Base-by-base conservation (phyloP, 495 filamentous ascomycete genomes). In the Daldinia loculata region DNA sequence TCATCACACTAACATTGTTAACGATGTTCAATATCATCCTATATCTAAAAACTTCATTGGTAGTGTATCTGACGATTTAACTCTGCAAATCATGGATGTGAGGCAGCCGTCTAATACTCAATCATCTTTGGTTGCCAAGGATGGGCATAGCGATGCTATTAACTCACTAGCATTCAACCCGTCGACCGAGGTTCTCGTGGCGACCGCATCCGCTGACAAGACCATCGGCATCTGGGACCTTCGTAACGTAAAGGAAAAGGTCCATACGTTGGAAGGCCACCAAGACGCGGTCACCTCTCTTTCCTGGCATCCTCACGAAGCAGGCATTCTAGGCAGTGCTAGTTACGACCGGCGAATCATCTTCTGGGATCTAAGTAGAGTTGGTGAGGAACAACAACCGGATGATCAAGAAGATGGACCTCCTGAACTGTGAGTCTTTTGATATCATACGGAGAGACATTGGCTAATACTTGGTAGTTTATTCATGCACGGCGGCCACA, bases 401-500 rank as follows among this genome's bases (percentile, higher is more conserved):
- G 96, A 98, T 62, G 96, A 99, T 80, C 88, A 88, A n/a, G 96
- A 98, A 70, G 96, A 99, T 78, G 96, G 96, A 0, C 92, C 94
- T 8, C 95, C 96, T 43, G 96, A 99, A 78, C 85, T 99, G 91
- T 94, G 83, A 82, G 91, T 89, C 48, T 38, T 50, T 30, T 43
- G n/a, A 32, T 27, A 29, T 51, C 68, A n/a, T 22, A 39, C 8
- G 41, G 41, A 36, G 57, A 29, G 14, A 51, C 26, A 63, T 29
- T 67, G 61, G 48, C 76, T 81, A 75, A 78, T 58, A 29, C 14
- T 24, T 58, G 14, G 8, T 69, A 93, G 91, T 52, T 82, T 97
- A 14, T 99, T 99, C 78, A 99, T 99, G 95, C 96, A 99, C 73
- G 96, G 95, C 65, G 96, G 96, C 24, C 96, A 98, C 81, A 99